These are phyloP conservation scores for Phytophthora aleatoria DNA, from an alignment of 352 stramenopile species.

Conservation along the genomic window DNA sequence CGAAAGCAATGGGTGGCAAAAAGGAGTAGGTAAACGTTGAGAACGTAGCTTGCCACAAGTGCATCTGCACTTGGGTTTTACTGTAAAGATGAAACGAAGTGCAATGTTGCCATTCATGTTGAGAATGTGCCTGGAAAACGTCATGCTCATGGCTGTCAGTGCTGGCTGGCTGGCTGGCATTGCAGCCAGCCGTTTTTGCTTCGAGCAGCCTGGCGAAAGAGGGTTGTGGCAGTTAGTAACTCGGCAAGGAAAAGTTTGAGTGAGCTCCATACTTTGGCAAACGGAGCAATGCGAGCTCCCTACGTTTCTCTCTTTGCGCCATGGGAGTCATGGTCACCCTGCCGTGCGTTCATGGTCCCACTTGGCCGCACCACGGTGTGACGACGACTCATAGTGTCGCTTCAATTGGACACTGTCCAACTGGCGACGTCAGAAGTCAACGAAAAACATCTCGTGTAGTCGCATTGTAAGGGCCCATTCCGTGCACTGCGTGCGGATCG, in stretches of 20 bases:
- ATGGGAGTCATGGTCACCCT: background rate
- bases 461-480: slow-evolving; percentile 20
- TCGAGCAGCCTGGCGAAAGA: slow-evolving; percentile 6
- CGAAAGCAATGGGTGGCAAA: background rate
- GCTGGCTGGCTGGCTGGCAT: slow-evolving; percentile 5
- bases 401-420: slow-evolving; percentile 24
- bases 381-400: slow-evolving; percentile 7
- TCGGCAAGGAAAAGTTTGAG: slow-evolving; percentile 3
- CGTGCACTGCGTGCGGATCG: slow-evolving; percentile 13
- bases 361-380: background rate
- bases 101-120: background rate
- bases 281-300: background rate
- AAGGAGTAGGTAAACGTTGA: too few species aligned
- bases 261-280: slow-evolving; percentile 4
- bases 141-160: slow-evolving; percentile 10
- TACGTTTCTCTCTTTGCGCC: background rate
- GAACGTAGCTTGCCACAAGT: background rate
- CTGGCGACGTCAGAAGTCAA: slow-evolving; percentile 30
- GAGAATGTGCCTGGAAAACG: background rate
- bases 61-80: background rate
- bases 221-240: slow-evolving; percentile 22
- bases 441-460: slow-evolving; percentile 15
- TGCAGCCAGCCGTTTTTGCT: slow-evolving; percentile 9
- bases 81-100: background rate
- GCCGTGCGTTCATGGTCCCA: background rate